Percentiles rank a stretch among this genome's conserved stretches.
Evolutionary conservation across 805 yeast species (phyloP).

Genomic region (Peterozyma xylosa): DNA sequence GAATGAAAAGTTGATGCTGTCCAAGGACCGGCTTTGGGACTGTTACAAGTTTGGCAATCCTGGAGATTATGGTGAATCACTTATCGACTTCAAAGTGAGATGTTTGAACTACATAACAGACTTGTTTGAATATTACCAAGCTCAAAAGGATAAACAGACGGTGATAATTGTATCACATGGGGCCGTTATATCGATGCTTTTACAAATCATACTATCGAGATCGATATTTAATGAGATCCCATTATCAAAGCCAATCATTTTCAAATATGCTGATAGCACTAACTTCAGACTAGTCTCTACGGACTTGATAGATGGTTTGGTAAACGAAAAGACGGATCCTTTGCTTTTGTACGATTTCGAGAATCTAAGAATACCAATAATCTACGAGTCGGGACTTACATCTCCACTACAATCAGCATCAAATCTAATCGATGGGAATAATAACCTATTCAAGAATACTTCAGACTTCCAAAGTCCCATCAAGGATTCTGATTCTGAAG

Average conservation of each 20-base stretch:
- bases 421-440: not conserved
- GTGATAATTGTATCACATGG: constrained; percentile 33
- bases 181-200: constrained; percentile 30
- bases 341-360: constrained; percentile 1
- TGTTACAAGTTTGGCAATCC: constrained; percentile 31
- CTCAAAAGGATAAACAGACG: constrained; percentile 21
- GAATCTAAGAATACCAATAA: constrained; percentile 3
- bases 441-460: not conserved
- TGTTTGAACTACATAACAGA: constrained; percentile 25
- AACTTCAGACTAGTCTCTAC: constrained; percentile 1
- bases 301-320: not conserved
- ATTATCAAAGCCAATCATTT: constrained; percentile 21
- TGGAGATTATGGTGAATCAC: constrained; percentile 35
- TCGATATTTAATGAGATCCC: constrained; percentile 34
- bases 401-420: not conserved
- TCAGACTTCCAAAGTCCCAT: not conserved
- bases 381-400: constrained; percentile 5
- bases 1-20: constrained; percentile 13
- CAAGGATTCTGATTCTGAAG: constrained; percentile 2
- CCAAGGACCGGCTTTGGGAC: constrained; percentile 23
- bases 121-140: constrained; percentile 23
- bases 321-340: not conserved
- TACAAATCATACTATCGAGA: constrained; percentile 28
- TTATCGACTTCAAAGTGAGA: constrained; percentile 25
- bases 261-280: constrained; percentile 4